These are phyloP conservation scores for Rutidosis leptorrhynchoides DNA, from an alignment of 129 eudicot species.

Conservation along the genomic window DNA sequence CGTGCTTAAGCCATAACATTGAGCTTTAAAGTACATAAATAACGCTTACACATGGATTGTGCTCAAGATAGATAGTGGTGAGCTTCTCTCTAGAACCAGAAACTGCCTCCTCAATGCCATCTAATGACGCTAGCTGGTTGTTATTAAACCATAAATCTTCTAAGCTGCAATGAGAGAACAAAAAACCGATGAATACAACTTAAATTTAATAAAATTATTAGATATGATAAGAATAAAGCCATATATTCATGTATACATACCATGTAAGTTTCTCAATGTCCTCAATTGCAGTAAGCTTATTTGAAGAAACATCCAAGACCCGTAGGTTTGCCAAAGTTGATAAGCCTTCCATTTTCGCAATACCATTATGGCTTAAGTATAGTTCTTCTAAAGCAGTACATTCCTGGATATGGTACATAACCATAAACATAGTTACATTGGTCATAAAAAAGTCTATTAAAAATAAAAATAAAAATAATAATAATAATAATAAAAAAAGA, in stretches of 20 bases:
- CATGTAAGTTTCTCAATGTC: constrained; percentile 67
- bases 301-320: constrained; percentile 88
- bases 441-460: too few species aligned
- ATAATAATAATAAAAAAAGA: too few species aligned
- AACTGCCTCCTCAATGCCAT: constrained; percentile 69
- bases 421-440: background rate
- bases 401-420: constrained; percentile 44
- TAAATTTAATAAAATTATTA: too few species aligned
- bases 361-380: constrained; percentile 96
- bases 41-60: constrained; percentile 90
- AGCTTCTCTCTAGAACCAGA: constrained; percentile 80
- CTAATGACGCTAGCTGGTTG: constrained; percentile 74
- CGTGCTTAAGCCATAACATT: background rate
- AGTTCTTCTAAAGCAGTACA: constrained; percentile 85
- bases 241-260: constrained; percentile 39
- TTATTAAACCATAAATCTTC: constrained; percentile 98
- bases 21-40: background rate
- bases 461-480: too few species aligned
- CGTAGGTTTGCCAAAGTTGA: constrained; percentile 71
- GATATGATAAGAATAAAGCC: constrained; percentile 5
- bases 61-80: constrained; percentile 89
- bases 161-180: constrained; percentile 46
- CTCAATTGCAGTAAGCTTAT: constrained; percentile 69
- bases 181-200: background rate
- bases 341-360: constrained; percentile 86